Evolutionary conservation across 1,284 basidiomycete genomes (phyloP), one percentile per base, ranked within the genome.

Genomic region (Cutaneotrichosporon mucoides): DNA sequence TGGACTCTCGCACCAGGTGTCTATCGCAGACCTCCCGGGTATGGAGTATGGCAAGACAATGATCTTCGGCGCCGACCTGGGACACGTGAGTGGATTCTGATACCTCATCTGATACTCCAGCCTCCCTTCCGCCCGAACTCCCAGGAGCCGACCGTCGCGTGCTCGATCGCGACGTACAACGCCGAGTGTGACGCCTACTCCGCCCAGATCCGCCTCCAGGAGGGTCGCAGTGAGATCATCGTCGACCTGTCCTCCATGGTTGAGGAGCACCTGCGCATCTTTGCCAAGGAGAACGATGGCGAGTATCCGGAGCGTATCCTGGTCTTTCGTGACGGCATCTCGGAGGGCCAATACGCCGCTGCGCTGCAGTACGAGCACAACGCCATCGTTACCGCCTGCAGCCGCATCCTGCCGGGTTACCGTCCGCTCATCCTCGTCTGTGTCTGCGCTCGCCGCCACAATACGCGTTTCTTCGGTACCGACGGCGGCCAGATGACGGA

Each of bases 281-380:
- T 72, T 56, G 50, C 63, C 15, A 66, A 71, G 45, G 61, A 66
- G 41, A 76, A 77, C 53, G 59, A 63, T 42, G 72, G 68, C 38
- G 64, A 65, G 11, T 68, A 75, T 37, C 77, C 78, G 9, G 68
- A 74, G 6, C 70, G 69, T 16, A 76, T 80, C 51, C 67, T 79
- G 53, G 70, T 80, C 58, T 79, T 78, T 69, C 76, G 80, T 56
- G 80, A 81, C 61, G 80, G 80, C 37, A 77, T 82, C 34, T 77
- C 75, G 16, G 79, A 81, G 57, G 80, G 80, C 0, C 80, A 81
- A 65, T 80, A 77, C 60, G 73, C 77, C 37, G 67, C 72, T 2
- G 76, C 76, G 15, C 68, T 79, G 2, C 68, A 76, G 41, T 67
- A 73, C 53, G 79, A 81, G 66, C 71, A 79, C 40, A 48, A 67